Base-by-base conservation (phyloP, 129 eudicot species). In the Logfia minima region DNA sequence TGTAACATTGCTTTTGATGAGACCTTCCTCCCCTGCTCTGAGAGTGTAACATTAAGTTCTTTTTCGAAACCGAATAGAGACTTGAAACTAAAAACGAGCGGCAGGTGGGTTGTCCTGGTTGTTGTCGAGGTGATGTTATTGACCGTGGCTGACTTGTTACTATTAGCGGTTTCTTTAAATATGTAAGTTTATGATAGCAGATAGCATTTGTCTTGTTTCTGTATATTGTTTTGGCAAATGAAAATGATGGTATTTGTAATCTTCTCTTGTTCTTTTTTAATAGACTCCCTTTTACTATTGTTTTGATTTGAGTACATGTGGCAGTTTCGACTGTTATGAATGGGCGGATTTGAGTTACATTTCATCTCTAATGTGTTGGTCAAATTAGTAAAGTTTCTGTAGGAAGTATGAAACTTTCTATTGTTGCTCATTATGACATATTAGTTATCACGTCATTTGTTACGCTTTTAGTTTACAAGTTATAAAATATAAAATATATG, bases 201-300 rank as follows among this genome's bases (percentile, higher is more conserved):
- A 81, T 75, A 81, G 80, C 22, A 37, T 81, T 75, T 68, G 45
- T 35, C 48, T 80, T 79, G 26, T 62, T 79, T 71, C 52, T 79
- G 84, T 80, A 80, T 80, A 80, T 81, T 81, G 80, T 81, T 74
- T 75, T 81, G 84, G 58, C 58, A 81, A 75, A 74, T 75, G 79
- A 65, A 51, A 81, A 66, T 34, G 84, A 80, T 74, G 71, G 43
- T 81, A 32, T 75, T 4, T 80, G 84, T 74, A 74, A 66, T 31
- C n/a, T 19, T 81, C 28, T 67, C 39, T 41, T 60, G 59, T 75
- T 75, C 10, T 34, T 59, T 66, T n/a, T 75, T 21, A 80, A 59
- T 80, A 37, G 45, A 81, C 71, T 59, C 39, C 16, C 6, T 81
- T 74, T 31, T 68, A 60, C 32, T 18, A 23, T 29, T 31, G 9